Base-by-base conservation (phyloP, 2,329 filamentous ascomycete species). In the Claviceps pazoutovae region DNA sequence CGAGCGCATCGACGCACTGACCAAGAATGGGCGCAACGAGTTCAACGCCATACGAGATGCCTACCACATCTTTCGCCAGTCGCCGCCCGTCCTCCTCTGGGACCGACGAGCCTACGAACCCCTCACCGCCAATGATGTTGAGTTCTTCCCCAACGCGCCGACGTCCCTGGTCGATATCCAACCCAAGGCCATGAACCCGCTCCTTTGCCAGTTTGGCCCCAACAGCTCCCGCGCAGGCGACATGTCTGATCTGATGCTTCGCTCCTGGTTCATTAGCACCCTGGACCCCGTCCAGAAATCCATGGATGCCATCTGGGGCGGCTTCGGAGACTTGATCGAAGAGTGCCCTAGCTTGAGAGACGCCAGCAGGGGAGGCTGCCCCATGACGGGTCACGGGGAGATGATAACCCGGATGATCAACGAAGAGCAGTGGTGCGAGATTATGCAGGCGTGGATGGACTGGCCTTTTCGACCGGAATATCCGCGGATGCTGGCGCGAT, bases 81-180 rank as follows among this genome's bases (percentile, higher is more conserved):
- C 71, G 0, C 70, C 74, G 1, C 76, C 80, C 0, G 59, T 74
- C 1, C 64, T 91, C 3, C 59, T 72, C 26, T 90, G 83, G 80
- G 88, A 95, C 64, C 74, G 76, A 1, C 80, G 89, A 16, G 68
- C 71, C 2, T 81, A 79, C 59, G 87, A 95, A 59, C 85, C 88
- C 0, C 70, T 95, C 16, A 65, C 70, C 23, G 75, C 79, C 2
- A 54, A 70, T 4, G 49, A 66, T 0, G 60, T 74, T 1, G 89
- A 95, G 57, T 83, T 88, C 59, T 87, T 74, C 63, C 88, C 87
- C 1, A 70, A 74, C 23, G 65, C 72, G 8, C 68, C 72, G 6
- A 70, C 79, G 51, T 67, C 71, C 11, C 75, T 91, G 3, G 63
- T 89, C 16, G 85, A 89, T 62, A 70, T 88, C 53, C 77, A 82